Conservation (phyloP, 257 asterid genomes). For the Handroanthus guayacan region DNA sequence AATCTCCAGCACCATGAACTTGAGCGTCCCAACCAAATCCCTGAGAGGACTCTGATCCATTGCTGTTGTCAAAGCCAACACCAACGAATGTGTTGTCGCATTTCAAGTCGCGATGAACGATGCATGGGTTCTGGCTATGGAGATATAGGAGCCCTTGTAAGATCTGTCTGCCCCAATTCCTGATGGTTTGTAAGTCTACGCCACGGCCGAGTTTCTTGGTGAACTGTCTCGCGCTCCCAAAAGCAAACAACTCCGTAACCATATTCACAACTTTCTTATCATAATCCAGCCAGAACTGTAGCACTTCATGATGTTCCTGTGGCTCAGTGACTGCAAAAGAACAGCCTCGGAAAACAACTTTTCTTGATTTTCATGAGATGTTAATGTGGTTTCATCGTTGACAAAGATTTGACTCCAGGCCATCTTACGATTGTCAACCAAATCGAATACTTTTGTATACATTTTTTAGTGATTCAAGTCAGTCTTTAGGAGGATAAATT, state of each 20-base stretch:
- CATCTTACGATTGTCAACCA: constrained; percentile 30
- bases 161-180: constrained; percentile 48
- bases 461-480: constrained; percentile 13
- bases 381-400: constrained; percentile 5
- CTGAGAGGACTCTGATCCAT: constrained; percentile 23
- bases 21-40: constrained; percentile 44
- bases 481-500: constrained; percentile 71
- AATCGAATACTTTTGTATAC: constrained; percentile 49
- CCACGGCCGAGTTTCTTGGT: constrained; percentile 20
- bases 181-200: constrained; percentile 35
- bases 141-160: constrained; percentile 42
- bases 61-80: constrained; percentile 7
- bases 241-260: constrained; percentile 48
- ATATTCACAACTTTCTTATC: constrained; percentile 37
- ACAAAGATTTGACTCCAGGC: constrained; percentile 49
- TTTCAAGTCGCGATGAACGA: constrained; percentile 51
- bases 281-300: constrained; percentile 47
- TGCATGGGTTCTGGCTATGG: constrained; percentile 40
- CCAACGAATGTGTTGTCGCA: constrained; percentile 42
- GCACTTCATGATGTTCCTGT: constrained; percentile 51
- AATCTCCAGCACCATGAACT: constrained; percentile 56
- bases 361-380: background rate
- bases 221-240: constrained; percentile 48
- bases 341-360: constrained; percentile 37
- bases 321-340: constrained; percentile 44